Evolutionary conservation across 805 yeast species (phyloP).

Genomic region (Ogataea parapolymorpha): DNA sequence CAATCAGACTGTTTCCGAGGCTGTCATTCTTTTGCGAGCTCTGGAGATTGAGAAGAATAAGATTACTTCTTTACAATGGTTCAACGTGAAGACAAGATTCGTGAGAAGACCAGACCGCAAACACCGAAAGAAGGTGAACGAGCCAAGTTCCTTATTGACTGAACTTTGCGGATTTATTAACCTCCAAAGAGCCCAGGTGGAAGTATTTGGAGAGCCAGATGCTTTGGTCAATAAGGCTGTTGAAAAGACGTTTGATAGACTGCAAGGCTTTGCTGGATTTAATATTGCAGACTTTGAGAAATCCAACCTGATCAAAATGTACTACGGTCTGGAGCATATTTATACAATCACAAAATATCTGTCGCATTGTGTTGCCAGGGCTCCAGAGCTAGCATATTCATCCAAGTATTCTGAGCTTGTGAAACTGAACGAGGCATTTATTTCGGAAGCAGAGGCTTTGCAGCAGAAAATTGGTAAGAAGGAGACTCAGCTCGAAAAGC

Average conservation of each 20-base stretch:
- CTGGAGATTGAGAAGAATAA: conserved; percentile 15
- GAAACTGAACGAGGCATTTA: conserved; percentile 12
- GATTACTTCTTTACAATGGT: conserved; percentile 15
- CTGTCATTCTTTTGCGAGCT: conserved; percentile 25
- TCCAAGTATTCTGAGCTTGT: conserved; percentile 9
- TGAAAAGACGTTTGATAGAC: conserved; percentile 1
- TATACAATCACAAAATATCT: conserved; percentile 19
- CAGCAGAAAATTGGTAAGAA: conserved; percentile 9
- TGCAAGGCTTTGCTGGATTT: conserved; percentile 5
- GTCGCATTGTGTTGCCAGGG: conserved; percentile 10
- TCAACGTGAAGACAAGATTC: conserved; percentile 15
- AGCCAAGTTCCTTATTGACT: conserved; percentile 7
- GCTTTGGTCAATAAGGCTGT: conserved; percentile 3
- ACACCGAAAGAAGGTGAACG: conserved; percentile 2
- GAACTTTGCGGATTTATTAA: conserved; percentile 14
- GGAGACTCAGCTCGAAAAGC: conserved; percentile 9
- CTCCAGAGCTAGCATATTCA: conserved; percentile 12
- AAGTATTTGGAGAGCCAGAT: conserved; percentile 1
- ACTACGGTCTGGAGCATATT: conserved; percentile 16
- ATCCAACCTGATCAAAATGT: conserved; percentile 7
- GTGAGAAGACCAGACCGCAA: conserved; percentile 11
- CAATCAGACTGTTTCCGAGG: conserved; percentile 23
- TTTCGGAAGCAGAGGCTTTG: conserved; percentile 16
- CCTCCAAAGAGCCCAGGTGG: conserved; percentile 11
- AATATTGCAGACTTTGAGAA: conserved; percentile 4